These are phyloP conservation scores for Theileria orientalis DNA, from an alignment of 169 alveolate genomes.

Conservation along the genomic window DNA sequence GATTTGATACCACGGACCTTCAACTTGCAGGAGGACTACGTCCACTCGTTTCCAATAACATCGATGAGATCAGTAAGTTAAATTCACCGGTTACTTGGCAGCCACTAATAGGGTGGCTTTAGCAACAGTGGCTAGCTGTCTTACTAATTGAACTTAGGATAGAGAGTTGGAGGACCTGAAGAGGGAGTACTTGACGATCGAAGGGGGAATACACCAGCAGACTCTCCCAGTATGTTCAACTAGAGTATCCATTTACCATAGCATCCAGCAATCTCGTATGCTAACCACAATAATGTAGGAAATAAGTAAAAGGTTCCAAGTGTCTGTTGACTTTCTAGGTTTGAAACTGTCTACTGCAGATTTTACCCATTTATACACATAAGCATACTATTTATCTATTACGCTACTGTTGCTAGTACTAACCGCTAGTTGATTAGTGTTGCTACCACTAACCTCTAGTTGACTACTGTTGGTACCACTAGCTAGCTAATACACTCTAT, in stretches of 20 bases:
- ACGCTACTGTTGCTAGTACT: too few relatives aligned
- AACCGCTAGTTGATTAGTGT: too few relatives aligned
- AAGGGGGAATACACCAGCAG: slow-evolving; percentile 58
- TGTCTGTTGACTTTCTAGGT: slow-evolving; percentile 48
- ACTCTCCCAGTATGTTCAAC: slow-evolving; percentile 26
- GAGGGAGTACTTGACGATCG: slow-evolving; percentile 28
- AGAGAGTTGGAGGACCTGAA: slow-evolving; percentile 49
- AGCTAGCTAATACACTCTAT: too few relatives aligned
- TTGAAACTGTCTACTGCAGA: too few relatives aligned
- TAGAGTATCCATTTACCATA: background rate
- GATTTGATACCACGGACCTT: slow-evolving; percentile 56
- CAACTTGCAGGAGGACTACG: slow-evolving; percentile 48
- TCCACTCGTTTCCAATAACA: background rate
- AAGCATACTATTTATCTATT: too few relatives aligned
- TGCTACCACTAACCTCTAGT: too few relatives aligned
- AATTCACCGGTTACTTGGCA: background rate
- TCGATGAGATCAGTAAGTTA: background rate
- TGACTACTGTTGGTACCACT: too few relatives aligned
- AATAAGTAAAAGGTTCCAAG: slow-evolving; percentile 30
- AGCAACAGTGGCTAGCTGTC: background rate
- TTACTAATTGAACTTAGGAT: background rate
- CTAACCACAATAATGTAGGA: slow-evolving; percentile 2
- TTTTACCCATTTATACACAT: too few relatives aligned
- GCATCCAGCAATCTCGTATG: background rate
- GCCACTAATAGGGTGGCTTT: background rate